Evolutionary conservation across 2,329 filamentous ascomycete species (phyloP).

Genomic region (Aotearoamyces nothofagi): DNA sequence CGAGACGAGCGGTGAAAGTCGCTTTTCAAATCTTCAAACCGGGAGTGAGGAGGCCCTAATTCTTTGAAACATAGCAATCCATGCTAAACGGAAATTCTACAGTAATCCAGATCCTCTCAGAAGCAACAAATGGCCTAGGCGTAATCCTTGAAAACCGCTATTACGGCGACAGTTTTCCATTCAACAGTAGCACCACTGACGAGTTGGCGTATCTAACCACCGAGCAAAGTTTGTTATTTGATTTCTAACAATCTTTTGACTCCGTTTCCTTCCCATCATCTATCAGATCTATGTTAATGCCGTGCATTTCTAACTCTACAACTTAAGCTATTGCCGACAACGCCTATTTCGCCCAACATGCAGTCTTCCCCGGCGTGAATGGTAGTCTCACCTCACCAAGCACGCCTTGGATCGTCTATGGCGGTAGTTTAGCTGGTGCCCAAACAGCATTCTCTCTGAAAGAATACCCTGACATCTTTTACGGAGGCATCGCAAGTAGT

Average conservation of each 20-base stretch:
- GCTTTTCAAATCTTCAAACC: constrained; percentile 24
- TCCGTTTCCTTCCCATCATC: constrained; percentile 1
- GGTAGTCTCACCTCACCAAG: constrained; percentile 25
- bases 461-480: constrained; percentile 27
- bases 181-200: constrained; percentile 30
- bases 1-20: constrained; percentile 24
- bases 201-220: constrained; percentile 32
- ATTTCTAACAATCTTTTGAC: background rate
- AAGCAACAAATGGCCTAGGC: constrained; percentile 35
- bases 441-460: constrained; percentile 28
- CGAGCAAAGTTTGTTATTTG: constrained; percentile 24
- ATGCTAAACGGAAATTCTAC: too few species aligned
- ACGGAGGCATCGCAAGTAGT: constrained; percentile 32
- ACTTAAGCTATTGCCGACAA: constrained; percentile 35
- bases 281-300: too few species aligned
- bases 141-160: constrained; percentile 37
- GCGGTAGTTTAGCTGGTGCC: constrained; percentile 27
- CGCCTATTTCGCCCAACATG: constrained; percentile 33
- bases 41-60: constrained; percentile 19
- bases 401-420: constrained; percentile 30
- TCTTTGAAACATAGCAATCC: constrained; percentile 17
- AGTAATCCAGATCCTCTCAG: constrained; percentile 36
- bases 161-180: constrained; percentile 33
- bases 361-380: constrained; percentile 27
- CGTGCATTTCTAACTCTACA: too few species aligned